Evolutionary conservation across 1,284 basidiomycete species (phyloP).

Genomic region (Taiwanofungus camphoratus): DNA sequence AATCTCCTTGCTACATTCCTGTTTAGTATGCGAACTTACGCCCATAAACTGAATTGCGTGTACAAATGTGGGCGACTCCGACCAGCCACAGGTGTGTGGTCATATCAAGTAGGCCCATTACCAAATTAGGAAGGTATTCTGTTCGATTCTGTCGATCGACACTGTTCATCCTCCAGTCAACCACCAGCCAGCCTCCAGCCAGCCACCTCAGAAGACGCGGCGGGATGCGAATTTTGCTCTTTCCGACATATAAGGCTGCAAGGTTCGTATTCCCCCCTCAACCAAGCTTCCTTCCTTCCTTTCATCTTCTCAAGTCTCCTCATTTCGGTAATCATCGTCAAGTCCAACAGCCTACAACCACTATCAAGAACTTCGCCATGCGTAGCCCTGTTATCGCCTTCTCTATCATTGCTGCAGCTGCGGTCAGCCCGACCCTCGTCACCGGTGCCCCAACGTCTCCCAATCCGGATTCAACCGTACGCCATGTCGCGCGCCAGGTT

Average conservation of each 20-base stretch:
- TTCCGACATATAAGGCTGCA: constrained; percentile 3
- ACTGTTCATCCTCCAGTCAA: too few species aligned
- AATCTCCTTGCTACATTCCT: too few species aligned
- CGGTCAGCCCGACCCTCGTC: constrained; percentile 28
- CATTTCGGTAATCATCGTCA: constrained; percentile 10
- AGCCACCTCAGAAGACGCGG: constrained; percentile 11
- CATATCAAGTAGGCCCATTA: constrained; percentile 5
- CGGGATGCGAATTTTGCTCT: constrained; percentile 7
- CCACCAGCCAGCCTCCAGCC: constrained; percentile 1
- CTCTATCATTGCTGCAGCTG: constrained; percentile 25
- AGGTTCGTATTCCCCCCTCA: background rate
- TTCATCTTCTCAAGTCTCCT: constrained; percentile 8
- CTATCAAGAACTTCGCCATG: constrained; percentile 6
- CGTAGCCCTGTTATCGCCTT: constrained; percentile 14
- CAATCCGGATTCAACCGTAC: constrained; percentile 9
- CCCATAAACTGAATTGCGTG: too few species aligned
- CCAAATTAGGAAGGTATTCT: constrained; percentile 11
- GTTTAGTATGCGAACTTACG: too few species aligned
- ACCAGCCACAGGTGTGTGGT: background rate
- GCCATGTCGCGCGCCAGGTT: constrained; percentile 1
- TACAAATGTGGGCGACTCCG: too few species aligned
- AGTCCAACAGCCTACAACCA: constrained; percentile 5
- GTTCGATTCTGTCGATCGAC: constrained; percentile 5
- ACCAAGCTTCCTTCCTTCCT: constrained; percentile 6
- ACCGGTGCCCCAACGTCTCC: constrained; percentile 23